Conservation (phyloP, 2,329 filamentous ascomycete species). For the Elsinoe necatrix region DNA sequence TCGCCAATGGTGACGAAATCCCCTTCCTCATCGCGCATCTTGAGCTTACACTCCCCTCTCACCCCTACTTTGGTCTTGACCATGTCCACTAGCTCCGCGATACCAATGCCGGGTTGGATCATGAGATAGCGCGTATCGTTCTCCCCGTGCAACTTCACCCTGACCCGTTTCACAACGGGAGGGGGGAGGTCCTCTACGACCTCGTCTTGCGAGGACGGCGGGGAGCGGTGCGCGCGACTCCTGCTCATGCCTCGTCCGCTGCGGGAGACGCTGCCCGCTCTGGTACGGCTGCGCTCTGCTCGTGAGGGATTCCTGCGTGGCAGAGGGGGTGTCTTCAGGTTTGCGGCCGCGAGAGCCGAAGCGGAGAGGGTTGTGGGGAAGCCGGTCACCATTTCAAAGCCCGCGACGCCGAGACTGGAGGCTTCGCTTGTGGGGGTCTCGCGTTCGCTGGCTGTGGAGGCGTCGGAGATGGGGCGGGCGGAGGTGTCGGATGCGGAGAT, state of each 20-base stretch:
- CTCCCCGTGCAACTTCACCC: constrained; percentile 79
- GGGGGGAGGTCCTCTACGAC: background rate
- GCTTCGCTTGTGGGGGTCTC: constrained; percentile 3
- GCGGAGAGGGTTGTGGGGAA: background rate
- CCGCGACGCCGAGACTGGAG: background rate
- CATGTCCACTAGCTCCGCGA: constrained; percentile 65
- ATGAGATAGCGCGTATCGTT: constrained; percentile 92
- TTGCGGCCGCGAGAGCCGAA: background rate
- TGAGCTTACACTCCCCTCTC: constrained; percentile 67
- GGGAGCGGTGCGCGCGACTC: background rate
- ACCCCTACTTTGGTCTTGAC: constrained; percentile 84
- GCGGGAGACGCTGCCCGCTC: background rate
- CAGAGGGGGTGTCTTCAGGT: constrained; percentile 1
- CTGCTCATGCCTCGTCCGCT: background rate
- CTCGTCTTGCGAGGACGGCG: background rate
- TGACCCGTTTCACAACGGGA: constrained; percentile 41
- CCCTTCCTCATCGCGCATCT: constrained; percentile 76
- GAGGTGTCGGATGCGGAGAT: background rate
- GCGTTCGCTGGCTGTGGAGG: background rate
- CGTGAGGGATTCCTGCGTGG: background rate
- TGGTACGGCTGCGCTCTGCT: background rate
- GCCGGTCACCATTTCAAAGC: background rate
- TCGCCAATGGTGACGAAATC: constrained; percentile 98
- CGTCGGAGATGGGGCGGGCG: background rate
- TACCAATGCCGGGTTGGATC: constrained; percentile 64